Evolutionary conservation across 1,139 yeast species (phyloP).

Genomic region (Waltiozyma sp.): DNA sequence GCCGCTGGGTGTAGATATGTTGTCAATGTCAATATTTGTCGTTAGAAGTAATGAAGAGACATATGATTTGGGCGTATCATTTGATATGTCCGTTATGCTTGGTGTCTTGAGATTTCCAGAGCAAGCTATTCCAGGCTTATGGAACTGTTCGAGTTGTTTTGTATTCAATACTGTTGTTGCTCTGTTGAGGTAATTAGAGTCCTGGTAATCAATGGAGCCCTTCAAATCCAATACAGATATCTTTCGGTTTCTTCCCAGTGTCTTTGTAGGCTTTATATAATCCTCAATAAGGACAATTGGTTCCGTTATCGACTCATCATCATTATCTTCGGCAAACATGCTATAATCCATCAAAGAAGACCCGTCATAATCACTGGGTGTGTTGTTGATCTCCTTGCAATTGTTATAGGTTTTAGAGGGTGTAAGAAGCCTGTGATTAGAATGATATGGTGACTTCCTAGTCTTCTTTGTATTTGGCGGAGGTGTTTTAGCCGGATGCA

Average conservation of each 20-base stretch:
- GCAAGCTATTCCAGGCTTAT: neutral
- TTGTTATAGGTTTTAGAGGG: no score
- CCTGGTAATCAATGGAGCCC: constrained; percentile 9
- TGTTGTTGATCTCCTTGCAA: neutral
- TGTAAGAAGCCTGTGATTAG: no score
- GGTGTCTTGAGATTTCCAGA: neutral
- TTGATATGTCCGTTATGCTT: neutral
- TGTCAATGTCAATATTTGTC: neutral
- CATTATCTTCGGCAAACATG: constrained; percentile 1
- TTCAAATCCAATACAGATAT: constrained; percentile 21
- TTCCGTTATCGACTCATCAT: constrained; percentile 22
- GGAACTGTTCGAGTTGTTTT: neutral
- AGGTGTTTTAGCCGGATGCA: no score
- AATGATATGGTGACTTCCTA: neutral
- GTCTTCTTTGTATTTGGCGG: no score
- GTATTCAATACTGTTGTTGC: neutral
- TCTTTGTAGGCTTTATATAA: constrained; percentile 24
- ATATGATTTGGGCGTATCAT: neutral
- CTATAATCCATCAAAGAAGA: constrained; percentile 8
- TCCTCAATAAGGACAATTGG: constrained; percentile 45
- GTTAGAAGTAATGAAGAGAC: neutral
- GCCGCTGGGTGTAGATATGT: neutral
- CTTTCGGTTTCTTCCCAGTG: constrained; percentile 11
- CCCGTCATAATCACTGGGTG: neutral
- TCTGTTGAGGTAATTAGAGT: neutral